Conservation (phyloP, 306 rosid genomes). For the Leucaena leucocephala region DNA sequence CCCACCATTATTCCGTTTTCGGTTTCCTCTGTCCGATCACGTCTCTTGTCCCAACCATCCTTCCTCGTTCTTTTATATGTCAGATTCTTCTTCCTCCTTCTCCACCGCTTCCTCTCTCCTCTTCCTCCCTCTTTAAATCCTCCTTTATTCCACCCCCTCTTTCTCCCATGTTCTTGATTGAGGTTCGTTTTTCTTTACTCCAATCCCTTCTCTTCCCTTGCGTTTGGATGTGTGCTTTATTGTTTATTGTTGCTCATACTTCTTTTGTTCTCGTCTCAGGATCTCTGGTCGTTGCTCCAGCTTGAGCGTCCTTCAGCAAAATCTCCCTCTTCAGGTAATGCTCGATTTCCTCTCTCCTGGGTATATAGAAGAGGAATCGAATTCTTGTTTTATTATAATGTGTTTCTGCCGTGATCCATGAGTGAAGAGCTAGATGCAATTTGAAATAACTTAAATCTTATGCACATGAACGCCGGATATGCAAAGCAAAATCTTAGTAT, state of each 20-base stretch:
- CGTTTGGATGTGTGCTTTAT: background rate
- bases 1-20: too few relatives aligned
- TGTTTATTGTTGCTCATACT: background rate
- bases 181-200: slow-evolving; percentile 47
- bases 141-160: background rate
- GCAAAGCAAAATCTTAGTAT: background rate
- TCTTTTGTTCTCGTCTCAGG: slow-evolving; percentile 44
- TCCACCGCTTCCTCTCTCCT: background rate
- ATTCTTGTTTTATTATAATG: too few relatives aligned
- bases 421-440: background rate
- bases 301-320: slow-evolving; percentile 38
- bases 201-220: background rate
- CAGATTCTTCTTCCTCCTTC: background rate
- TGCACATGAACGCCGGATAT: background rate
- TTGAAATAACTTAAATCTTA: background rate
- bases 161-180: slow-evolving; percentile 57
- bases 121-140: background rate
- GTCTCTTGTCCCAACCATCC: background rate
- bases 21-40: background rate
- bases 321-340: slow-evolving; percentile 55
- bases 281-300: slow-evolving; percentile 62
- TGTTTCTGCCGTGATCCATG: background rate
- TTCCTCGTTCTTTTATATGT: background rate
- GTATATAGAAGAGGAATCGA: background rate
- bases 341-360: too few relatives aligned